These are phyloP conservation scores for Puccinellia tenuiflora DNA, from an alignment of 176 grass and related monocot genomes.

Conservation along the genomic window DNA sequence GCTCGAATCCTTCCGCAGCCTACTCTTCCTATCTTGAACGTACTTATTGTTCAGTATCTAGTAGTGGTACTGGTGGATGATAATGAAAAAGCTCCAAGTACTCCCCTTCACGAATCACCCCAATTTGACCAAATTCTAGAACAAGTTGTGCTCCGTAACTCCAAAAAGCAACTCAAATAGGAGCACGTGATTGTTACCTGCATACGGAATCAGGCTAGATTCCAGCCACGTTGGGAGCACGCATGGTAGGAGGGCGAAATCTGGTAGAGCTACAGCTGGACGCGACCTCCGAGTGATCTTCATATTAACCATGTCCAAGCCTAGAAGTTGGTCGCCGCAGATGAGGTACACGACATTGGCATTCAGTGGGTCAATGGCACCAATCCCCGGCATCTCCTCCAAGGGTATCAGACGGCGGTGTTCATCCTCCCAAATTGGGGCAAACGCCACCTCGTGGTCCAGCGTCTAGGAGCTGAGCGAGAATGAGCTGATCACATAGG, in stretches of 20 bases:
- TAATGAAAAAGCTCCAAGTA: no score
- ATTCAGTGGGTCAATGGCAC: constrained; percentile 2
- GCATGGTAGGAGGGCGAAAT: not conserved
- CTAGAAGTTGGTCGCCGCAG: no score
- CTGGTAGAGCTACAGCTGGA: not conserved
- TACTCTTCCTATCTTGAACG: no score
- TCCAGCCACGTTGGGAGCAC: not conserved
- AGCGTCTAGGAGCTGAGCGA: constrained; percentile 2
- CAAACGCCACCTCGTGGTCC: not conserved
- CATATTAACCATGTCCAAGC: not conserved
- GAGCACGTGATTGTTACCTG: no score
- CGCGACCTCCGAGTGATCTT: not conserved
- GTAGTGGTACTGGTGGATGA: no score
- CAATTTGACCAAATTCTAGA: no score
- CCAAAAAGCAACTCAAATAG: no score
- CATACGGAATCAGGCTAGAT: not conserved
- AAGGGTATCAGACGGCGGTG: not conserved
- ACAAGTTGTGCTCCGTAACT: no score
- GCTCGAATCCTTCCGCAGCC: no score
- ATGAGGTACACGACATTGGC: not conserved
- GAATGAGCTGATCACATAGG: no score
- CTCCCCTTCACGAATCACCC: no score
- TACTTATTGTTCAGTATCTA: no score
- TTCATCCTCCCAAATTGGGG: not conserved
- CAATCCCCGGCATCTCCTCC: not conserved